Conservation (phyloP, 805 yeast genomes). For the Huiozyma naganishii region DNA sequence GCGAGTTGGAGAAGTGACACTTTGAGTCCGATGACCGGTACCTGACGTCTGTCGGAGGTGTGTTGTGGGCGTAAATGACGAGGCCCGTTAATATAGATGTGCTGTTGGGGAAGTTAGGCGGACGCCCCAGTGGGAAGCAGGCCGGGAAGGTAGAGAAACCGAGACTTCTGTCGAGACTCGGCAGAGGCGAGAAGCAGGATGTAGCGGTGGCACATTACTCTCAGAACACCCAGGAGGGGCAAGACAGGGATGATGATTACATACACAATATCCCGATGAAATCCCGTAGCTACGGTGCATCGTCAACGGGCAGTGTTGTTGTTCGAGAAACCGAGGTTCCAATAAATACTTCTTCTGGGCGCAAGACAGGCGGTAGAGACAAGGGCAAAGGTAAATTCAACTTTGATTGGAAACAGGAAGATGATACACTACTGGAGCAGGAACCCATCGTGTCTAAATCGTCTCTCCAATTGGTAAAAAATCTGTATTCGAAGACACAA, state of each 20-base stretch:
- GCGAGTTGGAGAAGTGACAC: background rate
- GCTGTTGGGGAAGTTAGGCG: slow-evolving; percentile 20
- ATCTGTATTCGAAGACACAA: too few relatives aligned
- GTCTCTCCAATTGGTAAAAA: background rate
- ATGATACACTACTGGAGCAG: slow-evolving; percentile 47
- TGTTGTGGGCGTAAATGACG: slow-evolving; percentile 9
- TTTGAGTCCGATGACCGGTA: background rate
- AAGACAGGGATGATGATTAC: background rate
- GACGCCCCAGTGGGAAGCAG: background rate
- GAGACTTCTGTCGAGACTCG: slow-evolving; percentile 36
- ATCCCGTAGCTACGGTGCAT: background rate
- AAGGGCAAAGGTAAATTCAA: slow-evolving; percentile 33
- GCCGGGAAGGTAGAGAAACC: slow-evolving; percentile 20
- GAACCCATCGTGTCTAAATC: slow-evolving; percentile 30
- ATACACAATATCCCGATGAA: background rate
- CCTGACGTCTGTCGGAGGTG: background rate
- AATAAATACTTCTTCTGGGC: background rate
- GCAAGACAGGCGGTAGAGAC: background rate
- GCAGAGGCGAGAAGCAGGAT: slow-evolving; percentile 25
- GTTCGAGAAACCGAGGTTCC: too few relatives aligned
- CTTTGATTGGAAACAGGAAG: slow-evolving; percentile 60
- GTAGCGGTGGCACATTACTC: too few relatives aligned
- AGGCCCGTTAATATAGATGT: slow-evolving; percentile 32
- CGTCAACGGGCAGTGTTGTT: too few relatives aligned
- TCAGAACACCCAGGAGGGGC: background rate